phyloP scores from a whole-genome alignment of 2,329 filamentous ascomycete genomes.

The Claviceps africana region DNA sequence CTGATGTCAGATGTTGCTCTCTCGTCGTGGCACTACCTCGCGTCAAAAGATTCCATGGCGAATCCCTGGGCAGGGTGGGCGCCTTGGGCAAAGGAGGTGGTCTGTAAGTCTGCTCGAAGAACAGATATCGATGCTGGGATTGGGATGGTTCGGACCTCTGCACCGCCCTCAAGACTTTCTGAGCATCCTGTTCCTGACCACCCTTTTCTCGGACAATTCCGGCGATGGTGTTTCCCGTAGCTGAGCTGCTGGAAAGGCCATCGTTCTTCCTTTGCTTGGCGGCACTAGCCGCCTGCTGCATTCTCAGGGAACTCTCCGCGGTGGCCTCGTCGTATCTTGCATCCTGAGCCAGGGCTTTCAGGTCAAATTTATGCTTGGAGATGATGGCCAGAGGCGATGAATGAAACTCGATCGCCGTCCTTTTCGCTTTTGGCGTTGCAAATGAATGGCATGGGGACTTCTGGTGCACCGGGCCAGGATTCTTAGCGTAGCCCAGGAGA shows the following conservation, averaged over 20 bases:
- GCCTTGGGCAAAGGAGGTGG: constrained; percentile 13
- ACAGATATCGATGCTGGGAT: constrained; percentile 29
- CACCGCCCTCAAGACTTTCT: constrained; percentile 33
- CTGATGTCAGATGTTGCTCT: constrained; percentile 46
- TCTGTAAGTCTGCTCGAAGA: constrained; percentile 29
- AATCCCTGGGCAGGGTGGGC: constrained; percentile 20
- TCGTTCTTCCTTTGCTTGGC: constrained; percentile 5
- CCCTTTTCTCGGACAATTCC: constrained; percentile 21
- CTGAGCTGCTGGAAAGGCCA: background rate
- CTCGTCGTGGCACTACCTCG: constrained; percentile 31
- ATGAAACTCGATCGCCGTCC: constrained; percentile 25
- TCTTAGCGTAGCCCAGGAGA: constrained; percentile 16
- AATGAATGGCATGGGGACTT: constrained; percentile 11
- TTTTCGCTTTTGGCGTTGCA: constrained; percentile 34
- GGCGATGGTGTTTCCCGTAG: constrained; percentile 10
- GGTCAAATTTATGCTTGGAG: constrained; percentile 47
- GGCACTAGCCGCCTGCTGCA: constrained; percentile 20
- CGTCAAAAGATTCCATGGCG: constrained; percentile 33
- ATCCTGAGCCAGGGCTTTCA: constrained; percentile 47
- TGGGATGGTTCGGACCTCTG: constrained; percentile 31
- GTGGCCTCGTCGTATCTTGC: constrained; percentile 44
- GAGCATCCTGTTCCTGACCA: constrained; percentile 30
- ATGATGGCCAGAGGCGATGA: constrained; percentile 36
- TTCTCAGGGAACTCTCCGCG: constrained; percentile 38
- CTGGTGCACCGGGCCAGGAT: constrained; percentile 4